Evolutionary conservation across 495 filamentous ascomycete species (phyloP).

Genomic region (Penicillium paxilli): DNA sequence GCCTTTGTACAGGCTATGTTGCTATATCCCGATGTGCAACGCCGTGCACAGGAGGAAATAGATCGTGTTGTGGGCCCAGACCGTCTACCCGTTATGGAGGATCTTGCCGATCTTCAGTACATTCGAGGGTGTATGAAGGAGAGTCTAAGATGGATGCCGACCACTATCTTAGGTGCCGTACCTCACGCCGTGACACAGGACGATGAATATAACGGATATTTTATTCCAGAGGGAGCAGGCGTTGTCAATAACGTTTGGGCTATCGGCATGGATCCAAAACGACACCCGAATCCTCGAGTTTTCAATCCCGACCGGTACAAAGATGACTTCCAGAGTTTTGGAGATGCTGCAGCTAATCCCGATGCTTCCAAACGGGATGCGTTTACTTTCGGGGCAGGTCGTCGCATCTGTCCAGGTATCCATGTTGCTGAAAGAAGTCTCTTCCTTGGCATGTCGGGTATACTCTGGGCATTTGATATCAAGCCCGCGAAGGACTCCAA

Average conservation of each 20-base stretch:
- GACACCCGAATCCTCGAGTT: slow-evolving; percentile 48
- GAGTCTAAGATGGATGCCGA: slow-evolving; percentile 41
- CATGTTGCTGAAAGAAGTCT: slow-evolving; percentile 41
- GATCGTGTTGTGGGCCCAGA: slow-evolving; percentile 22
- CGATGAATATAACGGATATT: slow-evolving; percentile 52
- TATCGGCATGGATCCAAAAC: slow-evolving; percentile 44
- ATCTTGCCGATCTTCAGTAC: slow-evolving; percentile 33
- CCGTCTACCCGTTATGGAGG: slow-evolving; percentile 26
- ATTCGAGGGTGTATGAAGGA: slow-evolving; percentile 40
- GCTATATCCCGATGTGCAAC: slow-evolving; percentile 42
- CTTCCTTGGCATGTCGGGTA: slow-evolving; percentile 50
- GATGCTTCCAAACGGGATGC: slow-evolving; percentile 32
- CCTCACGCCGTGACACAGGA: slow-evolving; percentile 56
- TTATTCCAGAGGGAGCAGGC: slow-evolving; percentile 46
- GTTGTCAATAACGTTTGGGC: slow-evolving; percentile 48
- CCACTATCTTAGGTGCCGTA: slow-evolving; percentile 45
- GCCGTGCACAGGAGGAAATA: slow-evolving; percentile 54
- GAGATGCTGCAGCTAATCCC: slow-evolving; percentile 40
- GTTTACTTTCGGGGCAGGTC: slow-evolving; percentile 31
- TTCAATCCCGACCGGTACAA: slow-evolving; percentile 58
- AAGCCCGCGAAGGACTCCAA: slow-evolving; percentile 8
- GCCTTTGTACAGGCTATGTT: slow-evolving; percentile 46
- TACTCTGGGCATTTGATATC: slow-evolving; percentile 55
- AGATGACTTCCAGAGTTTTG: slow-evolving; percentile 21
- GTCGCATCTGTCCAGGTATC: slow-evolving; percentile 32